Base-by-base conservation (phyloP, 768 basidiomycete genomes). In the Russula griseocarnosa region DNA sequence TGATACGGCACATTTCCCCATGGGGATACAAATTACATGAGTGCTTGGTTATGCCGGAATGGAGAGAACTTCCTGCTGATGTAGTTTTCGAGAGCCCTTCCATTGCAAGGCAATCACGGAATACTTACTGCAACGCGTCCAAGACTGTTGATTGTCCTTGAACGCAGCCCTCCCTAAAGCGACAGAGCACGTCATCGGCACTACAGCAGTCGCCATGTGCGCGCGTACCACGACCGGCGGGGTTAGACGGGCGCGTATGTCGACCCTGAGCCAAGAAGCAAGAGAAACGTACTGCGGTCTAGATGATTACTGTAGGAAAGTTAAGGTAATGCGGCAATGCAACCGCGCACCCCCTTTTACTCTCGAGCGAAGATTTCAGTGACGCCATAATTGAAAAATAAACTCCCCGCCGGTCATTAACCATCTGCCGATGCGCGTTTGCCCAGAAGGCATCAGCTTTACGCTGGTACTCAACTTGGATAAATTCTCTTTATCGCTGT, bases 171-270 rank as follows among this genome's bases (percentile, higher is more conserved):
- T 36, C 20, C 54, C 14, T 18, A 24, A n/a, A 24, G 3, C 44
- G 11, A 44, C 60, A 3, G 30, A 36, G 34, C 24, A 47, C 26
- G 11, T 32, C 42, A 44, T 46, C 42, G 7, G 20, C 11, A 38
- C 52, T 38, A 8, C 42, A 20, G 18, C 8, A 14, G 26, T 34
- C 22, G 51, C 6, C 16, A 47, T 38, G 11, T 32, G 22, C 38
- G 16, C 32, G 14, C 28, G 32, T 5, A n/a, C 24, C 10, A 14
- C 18, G 18, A 26, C 28, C 28, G 20, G 30, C 44, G 38, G 55
- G 40, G 55, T 56, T 56, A 46, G 56, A 32, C 22, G 42, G 56
- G 44, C 38, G 36, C 58, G 36, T 51, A 28, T 24, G 24, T 36
- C 24, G n/a, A 38, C 47, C 22, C 24, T 24, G n/a, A 9, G 53